These are phyloP conservation scores for Rhododendron simsii DNA, from an alignment of 148 eudicot genomes.

Conservation along the genomic window DNA sequence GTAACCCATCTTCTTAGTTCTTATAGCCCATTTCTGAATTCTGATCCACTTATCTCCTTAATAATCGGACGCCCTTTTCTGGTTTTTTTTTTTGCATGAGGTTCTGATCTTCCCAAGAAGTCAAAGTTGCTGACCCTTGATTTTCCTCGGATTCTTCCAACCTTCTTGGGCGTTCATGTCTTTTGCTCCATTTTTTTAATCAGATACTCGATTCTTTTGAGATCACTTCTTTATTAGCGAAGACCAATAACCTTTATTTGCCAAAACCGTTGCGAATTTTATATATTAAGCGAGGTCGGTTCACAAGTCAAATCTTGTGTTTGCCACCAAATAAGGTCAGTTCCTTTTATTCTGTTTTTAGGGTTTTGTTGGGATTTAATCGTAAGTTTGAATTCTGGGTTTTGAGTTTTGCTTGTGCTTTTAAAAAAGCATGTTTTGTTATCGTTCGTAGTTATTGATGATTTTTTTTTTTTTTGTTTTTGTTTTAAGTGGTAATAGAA, in stretches of 20 bases:
- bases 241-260: background rate
- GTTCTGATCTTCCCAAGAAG: background rate
- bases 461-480: background rate
- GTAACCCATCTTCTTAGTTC: background rate
- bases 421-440: background rate
- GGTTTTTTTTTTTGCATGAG: background rate
- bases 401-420: constrained; percentile 1
- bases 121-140: background rate
- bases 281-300: background rate
- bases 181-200: constrained; percentile 5
- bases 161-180: constrained; percentile 8
- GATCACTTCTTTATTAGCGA: constrained; percentile 3
- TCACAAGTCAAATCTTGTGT: background rate
- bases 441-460: background rate
- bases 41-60: background rate
- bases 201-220: background rate
- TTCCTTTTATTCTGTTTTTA: background rate
- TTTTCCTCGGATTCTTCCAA: constrained; percentile 13
- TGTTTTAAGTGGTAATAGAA: background rate
- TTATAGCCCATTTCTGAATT: background rate
- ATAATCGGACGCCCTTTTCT: background rate
- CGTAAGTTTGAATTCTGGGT: background rate
- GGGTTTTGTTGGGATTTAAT: background rate
- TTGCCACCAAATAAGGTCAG: constrained; percentile 1
- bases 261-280: background rate